Percentiles rank a stretch among this genome's conserved stretches.
phyloP scores from a whole-genome alignment of 306 rosid species.

The Acacia crassicarpa region DNA sequence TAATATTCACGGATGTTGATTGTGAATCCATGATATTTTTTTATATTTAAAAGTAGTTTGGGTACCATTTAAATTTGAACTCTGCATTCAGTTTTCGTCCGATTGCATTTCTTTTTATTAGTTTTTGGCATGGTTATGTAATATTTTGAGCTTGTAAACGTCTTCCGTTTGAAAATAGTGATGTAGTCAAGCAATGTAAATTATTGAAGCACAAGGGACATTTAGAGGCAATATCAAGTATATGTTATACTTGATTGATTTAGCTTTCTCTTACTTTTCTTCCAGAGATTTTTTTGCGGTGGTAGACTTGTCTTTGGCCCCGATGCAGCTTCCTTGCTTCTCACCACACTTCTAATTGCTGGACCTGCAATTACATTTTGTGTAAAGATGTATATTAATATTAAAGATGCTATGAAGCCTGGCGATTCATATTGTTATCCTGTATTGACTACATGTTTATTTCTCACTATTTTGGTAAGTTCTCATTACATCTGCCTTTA shows the following conservation, averaged over 20 bases:
- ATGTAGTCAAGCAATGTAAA: background rate
- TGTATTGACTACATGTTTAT: conserved; percentile 53
- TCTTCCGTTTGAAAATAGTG: conserved; percentile 12
- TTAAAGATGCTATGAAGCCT: conserved; percentile 12
- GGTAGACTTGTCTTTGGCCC: conserved; percentile 97
- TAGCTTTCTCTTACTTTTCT: conserved; percentile 30
- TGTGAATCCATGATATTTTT: conserved; percentile 15
- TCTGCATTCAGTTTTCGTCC: background rate
- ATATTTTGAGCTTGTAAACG: conserved; percentile 6
- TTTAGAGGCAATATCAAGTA: conserved; percentile 10
- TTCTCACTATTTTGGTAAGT: conserved; percentile 76
- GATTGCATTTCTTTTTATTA: conserved; percentile 8
- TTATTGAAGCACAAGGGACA: conserved; percentile 18
- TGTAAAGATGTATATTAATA: conserved; percentile 46
- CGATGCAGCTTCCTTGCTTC: conserved; percentile 75
- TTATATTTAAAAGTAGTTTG: conserved; percentile 23
- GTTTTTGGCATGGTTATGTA: conserved; percentile 12
- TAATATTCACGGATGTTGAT: background rate
- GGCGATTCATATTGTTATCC: conserved; percentile 41
- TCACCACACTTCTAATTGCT: conserved; percentile 64
- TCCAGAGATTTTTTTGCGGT: conserved; percentile 79
- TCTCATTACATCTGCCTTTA: conserved; percentile 17
- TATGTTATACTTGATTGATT: conserved; percentile 35
- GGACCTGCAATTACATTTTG: conserved; percentile 81
- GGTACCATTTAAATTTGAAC: background rate